Evolutionary conservation across 2,329 filamentous ascomycete genomes (phyloP).

Genomic region (Hymenoscyphus albidus): DNA sequence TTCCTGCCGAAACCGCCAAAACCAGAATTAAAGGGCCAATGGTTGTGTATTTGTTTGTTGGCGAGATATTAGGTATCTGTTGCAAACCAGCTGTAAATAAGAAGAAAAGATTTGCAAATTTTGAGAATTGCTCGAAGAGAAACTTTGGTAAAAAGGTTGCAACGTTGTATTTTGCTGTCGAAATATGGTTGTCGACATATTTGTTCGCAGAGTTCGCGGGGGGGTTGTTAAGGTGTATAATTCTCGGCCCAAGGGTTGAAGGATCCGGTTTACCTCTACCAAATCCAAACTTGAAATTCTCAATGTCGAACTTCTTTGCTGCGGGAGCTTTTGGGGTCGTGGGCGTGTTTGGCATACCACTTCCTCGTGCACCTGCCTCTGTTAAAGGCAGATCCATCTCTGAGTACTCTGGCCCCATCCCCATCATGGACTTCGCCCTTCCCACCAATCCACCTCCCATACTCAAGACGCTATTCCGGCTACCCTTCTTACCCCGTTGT

Average conservation of each 20-base stretch:
- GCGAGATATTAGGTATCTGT: slow-evolving; percentile 91
- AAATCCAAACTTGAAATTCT: slow-evolving; percentile 90
- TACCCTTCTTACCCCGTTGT: slow-evolving; percentile 53
- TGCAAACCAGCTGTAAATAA: slow-evolving; percentile 92
- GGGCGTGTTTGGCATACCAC: slow-evolving; percentile 42
- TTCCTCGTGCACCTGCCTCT: slow-evolving; percentile 57
- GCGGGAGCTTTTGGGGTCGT: slow-evolving; percentile 40
- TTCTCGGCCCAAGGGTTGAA: slow-evolving; percentile 81
- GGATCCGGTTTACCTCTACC: slow-evolving; percentile 81
- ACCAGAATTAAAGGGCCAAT: slow-evolving; percentile 92
- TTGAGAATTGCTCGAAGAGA: slow-evolving; percentile 96
- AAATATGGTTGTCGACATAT: slow-evolving; percentile 95
- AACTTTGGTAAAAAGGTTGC: slow-evolving; percentile 95
- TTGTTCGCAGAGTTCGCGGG: slow-evolving; percentile 86
- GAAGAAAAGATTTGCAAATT: slow-evolving; percentile 99
- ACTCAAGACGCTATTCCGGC: slow-evolving; percentile 83
- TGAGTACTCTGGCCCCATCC: slow-evolving; percentile 82
- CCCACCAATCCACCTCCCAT: slow-evolving; percentile 85
- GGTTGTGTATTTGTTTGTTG: slow-evolving; percentile 93
- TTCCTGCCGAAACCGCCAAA: slow-evolving; percentile 88
- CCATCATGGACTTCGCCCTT: slow-evolving; percentile 82
- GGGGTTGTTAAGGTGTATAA: slow-evolving; percentile 95
- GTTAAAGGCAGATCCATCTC: slow-evolving; percentile 98
- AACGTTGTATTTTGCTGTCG: slow-evolving; percentile 95
- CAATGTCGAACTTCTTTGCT: slow-evolving; percentile 60